A percentile compares a stretch with the other conserved stretches of the same genome.
phyloP scores from a whole-genome alignment of 768 basidiomycete genomes.

The Saitozyma sp. region DNA sequence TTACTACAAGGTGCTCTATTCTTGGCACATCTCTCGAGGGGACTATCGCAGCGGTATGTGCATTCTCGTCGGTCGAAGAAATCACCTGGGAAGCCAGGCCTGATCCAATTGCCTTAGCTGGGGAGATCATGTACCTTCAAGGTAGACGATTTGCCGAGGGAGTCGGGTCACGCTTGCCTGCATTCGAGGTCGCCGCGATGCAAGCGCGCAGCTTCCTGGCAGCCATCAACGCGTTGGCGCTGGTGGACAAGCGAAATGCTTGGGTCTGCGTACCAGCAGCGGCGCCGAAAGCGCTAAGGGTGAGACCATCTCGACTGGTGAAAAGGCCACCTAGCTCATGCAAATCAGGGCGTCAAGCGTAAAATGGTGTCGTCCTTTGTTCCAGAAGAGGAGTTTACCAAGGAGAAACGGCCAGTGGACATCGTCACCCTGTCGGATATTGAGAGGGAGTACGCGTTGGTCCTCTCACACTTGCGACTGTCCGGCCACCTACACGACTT shows the following conservation, averaged over 20 bases:
- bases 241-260: conserved; percentile 75
- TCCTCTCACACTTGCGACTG: conserved; percentile 75
- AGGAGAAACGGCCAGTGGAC: conserved; percentile 69
- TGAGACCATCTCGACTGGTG: conserved; percentile 3
- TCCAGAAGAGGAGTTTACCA: conserved; percentile 68
- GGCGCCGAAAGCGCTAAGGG: conserved; percentile 17
- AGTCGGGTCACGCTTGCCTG: conserved; percentile 36
- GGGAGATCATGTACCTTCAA: conserved; percentile 88
- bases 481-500: conserved; percentile 65
- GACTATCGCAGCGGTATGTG: conserved; percentile 86
- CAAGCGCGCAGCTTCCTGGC: conserved; percentile 73
- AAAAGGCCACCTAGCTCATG: not conserved
- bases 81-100: not conserved
- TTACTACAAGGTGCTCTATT: conserved; percentile 89
- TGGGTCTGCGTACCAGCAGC: conserved; percentile 71
- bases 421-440: conserved; percentile 73
- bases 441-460: conserved; percentile 60
- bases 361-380: conserved; percentile 71
- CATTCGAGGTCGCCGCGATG: conserved; percentile 63
- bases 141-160: conserved; percentile 69
- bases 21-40: conserved; percentile 82
- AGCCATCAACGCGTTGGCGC: conserved; percentile 81
- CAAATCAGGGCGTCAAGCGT: conserved; percentile 65
- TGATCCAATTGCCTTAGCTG: conserved; percentile 60
- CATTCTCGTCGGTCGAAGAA: not conserved